Percentiles rank a stretch among this genome's conserved stretches.
These are phyloP conservation scores for Peniophora sp. DNA, from an alignment of 1,284 basidiomycete species.

Conservation along the genomic window DNA sequence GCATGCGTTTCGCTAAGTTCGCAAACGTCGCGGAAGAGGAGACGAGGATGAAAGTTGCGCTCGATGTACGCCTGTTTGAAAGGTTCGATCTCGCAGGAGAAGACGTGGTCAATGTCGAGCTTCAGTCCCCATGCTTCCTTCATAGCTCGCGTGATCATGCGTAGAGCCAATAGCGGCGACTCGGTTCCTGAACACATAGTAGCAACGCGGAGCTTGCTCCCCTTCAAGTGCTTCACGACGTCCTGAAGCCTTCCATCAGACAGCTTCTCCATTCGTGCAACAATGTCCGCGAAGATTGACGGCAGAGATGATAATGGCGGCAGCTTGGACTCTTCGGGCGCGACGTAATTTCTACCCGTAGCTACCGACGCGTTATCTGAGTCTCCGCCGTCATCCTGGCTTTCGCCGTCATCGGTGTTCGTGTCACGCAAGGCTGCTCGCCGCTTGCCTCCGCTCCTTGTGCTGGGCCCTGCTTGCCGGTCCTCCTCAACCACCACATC, in stretches of 20 bases:
- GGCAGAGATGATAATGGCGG: conserved; percentile 83
- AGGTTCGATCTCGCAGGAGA: conserved; percentile 96
- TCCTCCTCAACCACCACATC: no score
- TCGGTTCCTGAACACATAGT: conserved; percentile 99
- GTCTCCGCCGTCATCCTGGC: no score
- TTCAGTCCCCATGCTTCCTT: conserved; percentile 57
- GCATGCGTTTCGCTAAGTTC: conserved; percentile 69
- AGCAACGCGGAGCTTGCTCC: conserved; percentile 84
- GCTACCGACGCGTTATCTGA: no score
- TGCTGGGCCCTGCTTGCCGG: no score
- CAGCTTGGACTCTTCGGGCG: conserved; percentile 45
- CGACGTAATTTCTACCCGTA: conserved; percentile 15
- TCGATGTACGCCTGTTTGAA: conserved; percentile 99
- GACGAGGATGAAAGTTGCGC: conserved; percentile 86
- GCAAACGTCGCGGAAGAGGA: conserved; percentile 91
- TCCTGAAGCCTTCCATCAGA: conserved; percentile 22
- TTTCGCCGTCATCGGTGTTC: no score
- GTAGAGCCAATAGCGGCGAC: conserved; percentile 85
- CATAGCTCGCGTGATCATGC: conserved; percentile 74
- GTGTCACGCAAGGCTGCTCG: no score
- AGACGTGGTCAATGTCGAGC: conserved; percentile 84
- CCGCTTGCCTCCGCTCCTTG: no score
- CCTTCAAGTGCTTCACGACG: conserved; percentile 65
- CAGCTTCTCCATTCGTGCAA: conserved; percentile 63
- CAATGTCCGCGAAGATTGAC: conserved; percentile 81